A percentile compares a stretch with the other conserved stretches of the same genome.
phyloP scores from a whole-genome alignment of 139 green algal species.

The Dunaliella primolecta region DNA sequence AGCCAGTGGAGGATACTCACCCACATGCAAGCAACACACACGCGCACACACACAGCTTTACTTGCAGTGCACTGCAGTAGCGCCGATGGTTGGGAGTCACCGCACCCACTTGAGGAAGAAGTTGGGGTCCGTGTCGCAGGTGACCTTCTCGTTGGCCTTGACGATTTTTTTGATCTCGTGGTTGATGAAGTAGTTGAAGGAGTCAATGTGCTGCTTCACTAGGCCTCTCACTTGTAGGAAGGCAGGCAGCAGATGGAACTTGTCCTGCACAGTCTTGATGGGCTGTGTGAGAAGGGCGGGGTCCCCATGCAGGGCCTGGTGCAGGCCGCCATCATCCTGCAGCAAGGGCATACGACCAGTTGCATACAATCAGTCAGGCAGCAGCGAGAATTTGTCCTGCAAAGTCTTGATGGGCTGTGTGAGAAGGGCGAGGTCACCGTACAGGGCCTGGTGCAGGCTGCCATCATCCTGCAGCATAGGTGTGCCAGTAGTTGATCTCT shows the following conservation, averaged over 20 bases:
- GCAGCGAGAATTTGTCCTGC: background rate
- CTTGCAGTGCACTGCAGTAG: no score
- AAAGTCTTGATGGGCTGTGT: background rate
- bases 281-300: slow-evolving; percentile 66
- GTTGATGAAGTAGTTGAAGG: slow-evolving; percentile 98
- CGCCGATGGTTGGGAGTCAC: no score
- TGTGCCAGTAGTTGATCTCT: no score
- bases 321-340: slow-evolving; percentile 57
- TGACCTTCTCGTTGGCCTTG: slow-evolving; percentile 90
- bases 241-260: slow-evolving; percentile 91
- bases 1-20: no score
- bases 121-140: slow-evolving; percentile 92
- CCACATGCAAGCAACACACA: no score
- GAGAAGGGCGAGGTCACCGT: background rate
- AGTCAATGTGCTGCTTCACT: slow-evolving; percentile 97
- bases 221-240: slow-evolving; percentile 89
- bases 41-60: no score
- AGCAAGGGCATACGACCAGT: background rate
- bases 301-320: slow-evolving; percentile 44
- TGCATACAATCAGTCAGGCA: background rate
- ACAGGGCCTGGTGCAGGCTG: background rate
- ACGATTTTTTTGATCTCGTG: slow-evolving; percentile 98
- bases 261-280: slow-evolving; percentile 85
- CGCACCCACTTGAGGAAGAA: slow-evolving; percentile 96
- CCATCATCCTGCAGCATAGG: background rate